Evolutionary conservation across 306 rosid species (phyloP).

Genomic region (Fragaria nilgerrensis): DNA sequence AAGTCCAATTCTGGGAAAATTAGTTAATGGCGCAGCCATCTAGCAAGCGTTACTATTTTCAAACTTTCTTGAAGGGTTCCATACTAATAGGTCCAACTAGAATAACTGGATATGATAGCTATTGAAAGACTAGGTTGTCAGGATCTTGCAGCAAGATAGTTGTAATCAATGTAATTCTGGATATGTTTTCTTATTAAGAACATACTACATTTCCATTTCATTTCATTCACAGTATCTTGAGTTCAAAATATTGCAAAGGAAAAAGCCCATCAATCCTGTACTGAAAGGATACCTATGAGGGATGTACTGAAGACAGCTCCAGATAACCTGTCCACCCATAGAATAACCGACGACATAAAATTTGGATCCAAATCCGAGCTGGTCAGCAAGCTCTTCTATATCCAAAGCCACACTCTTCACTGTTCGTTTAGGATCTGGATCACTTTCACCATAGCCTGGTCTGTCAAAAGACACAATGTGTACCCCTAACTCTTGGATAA

Average conservation of each 20-base stretch:
- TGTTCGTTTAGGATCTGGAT: conserved; percentile 34
- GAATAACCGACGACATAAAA: conserved; percentile 33
- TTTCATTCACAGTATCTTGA: background rate
- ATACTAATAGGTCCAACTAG: background rate
- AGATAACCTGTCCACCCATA: conserved; percentile 28
- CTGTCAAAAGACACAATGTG: conserved; percentile 25
- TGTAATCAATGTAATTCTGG: background rate
- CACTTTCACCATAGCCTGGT: conserved; percentile 41
- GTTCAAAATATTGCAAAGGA: background rate
- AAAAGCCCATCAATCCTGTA: too few species aligned
- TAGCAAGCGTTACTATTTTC: background rate
- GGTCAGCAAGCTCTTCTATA: conserved; percentile 34
- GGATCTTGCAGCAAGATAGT: background rate
- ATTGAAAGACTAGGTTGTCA: background rate
- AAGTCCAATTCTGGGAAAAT: background rate
- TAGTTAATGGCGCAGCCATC: background rate
- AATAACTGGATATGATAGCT: background rate
- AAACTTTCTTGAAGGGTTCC: background rate
- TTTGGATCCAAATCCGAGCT: conserved; percentile 28
- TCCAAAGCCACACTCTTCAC: conserved; percentile 35
- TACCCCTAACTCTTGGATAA: conserved; percentile 18
- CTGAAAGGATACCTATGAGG: conserved; percentile 25
- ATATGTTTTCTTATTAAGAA: background rate
- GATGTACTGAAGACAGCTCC: conserved; percentile 28
- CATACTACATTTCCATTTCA: background rate